Evolutionary conservation across 176 grass and related monocot species (phyloP), one percentile per base, ranked within the genome.

Genomic region (Pontederia crassipes): DNA sequence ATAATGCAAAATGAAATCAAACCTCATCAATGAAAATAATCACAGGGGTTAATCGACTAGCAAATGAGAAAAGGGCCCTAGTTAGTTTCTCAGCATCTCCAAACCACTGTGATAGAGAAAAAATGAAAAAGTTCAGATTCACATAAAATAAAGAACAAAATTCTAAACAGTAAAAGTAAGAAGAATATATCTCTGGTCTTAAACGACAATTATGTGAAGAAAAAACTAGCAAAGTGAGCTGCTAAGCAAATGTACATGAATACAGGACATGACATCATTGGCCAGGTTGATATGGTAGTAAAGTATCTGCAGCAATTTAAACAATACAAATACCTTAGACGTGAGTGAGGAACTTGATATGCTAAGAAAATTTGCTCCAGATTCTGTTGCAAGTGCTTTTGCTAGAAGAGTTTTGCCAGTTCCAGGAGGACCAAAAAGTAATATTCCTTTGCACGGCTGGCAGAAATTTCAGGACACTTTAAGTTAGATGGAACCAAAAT

Each of bases 21-120:
- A 97, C 93, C 93, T 97, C 87, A 0, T 92, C 93, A 45, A 97
- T 88, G 85, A 97, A 97, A 78, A 97, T 91, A 65, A 97, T 97
- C 54, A 91, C 87, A 4, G 93, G 93, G 11, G 93, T 70, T 70
- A 92, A 74, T 64, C 84, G 58, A 59, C 71, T 91, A 2, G 86
- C 93, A 82, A 97, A 97, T 54, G 93, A 91, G 73, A 97, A 97
- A 24, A 97, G 84, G n/a, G 93, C 87, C 64, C 88, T 97, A 0
- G 93, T 91, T 53, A 97, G 85, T 70, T 97, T 97, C 76, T 92
- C 93, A 65, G 87, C 87, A 74, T 97, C 93, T 66, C 93, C 93
- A 81, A 97, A 97, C 93, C 93, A 97, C 93, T 97, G 84, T 81
- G 57, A 45, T 57, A 75, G 76, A 75, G 59, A 75, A 17, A 81